A percentile compares a stretch with the other conserved stretches of the same genome.
Conservation (phyloP, 2,329 filamentous ascomycete genomes). For the Neonectria sp. region DNA sequence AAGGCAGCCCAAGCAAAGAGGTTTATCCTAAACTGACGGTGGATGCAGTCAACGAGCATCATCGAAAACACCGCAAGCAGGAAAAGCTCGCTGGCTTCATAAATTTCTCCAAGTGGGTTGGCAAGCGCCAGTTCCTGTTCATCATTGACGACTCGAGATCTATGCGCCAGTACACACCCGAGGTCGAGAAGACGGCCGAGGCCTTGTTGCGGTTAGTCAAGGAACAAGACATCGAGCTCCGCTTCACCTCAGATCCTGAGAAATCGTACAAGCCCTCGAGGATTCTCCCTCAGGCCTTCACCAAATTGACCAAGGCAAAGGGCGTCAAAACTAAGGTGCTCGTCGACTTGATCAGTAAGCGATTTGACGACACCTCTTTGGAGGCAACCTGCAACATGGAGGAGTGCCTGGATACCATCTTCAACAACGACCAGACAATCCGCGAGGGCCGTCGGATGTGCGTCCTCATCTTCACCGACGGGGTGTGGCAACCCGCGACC, state of each 20-base stretch:
- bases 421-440: not conserved
- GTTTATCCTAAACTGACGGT: not conserved
- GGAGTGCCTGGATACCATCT: constrained; percentile 8
- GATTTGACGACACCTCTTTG: not conserved
- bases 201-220: constrained; percentile 25
- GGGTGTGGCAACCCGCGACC: constrained; percentile 2
- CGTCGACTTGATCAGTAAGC: not conserved
- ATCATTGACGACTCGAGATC: constrained; percentile 35
- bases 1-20: too few relatives aligned
- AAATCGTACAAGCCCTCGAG: not conserved
- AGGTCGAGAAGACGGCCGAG: not conserved
- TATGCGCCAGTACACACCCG: not conserved
- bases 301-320: not conserved
- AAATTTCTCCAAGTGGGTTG: not conserved
- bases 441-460: constrained; percentile 12
- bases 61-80: not conserved
- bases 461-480: constrained; percentile 33
- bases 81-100: constrained; percentile 18
- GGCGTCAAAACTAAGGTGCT: not conserved
- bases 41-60: constrained; percentile 3
- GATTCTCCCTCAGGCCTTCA: not conserved
- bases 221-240: constrained; percentile 18
- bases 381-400: constrained; percentile 30
- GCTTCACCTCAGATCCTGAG: constrained; percentile 25
- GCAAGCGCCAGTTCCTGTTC: constrained; percentile 29